A percentile compares a stretch with the other conserved stretches of the same genome.
Conservation (phyloP, 768 basidiomycete genomes). For the Lepiota venenata region DNA sequence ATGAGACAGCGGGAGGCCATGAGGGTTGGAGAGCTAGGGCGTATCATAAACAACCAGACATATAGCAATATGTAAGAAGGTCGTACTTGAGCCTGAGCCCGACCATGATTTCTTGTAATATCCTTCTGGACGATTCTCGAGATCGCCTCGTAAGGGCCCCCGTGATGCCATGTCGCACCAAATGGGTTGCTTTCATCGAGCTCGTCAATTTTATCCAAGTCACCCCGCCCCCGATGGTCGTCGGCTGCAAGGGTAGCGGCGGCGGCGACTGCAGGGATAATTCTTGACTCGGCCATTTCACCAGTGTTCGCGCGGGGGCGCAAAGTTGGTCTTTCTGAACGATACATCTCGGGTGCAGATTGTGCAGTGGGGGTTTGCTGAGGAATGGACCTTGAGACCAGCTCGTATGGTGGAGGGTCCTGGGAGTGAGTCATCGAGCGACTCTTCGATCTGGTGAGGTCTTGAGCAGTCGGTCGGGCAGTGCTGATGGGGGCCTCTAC, state of each 20-base stretch:
- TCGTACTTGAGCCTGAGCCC: not conserved
- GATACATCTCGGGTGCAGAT: slow-evolving; percentile 6
- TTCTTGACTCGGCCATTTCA: slow-evolving; percentile 17
- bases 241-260: slow-evolving; percentile 14
- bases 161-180: slow-evolving; percentile 62
- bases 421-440: not conserved
- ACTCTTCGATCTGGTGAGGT: not conserved
- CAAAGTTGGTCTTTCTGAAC: slow-evolving; percentile 17
- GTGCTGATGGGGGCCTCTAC: not conserved
- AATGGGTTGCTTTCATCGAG: slow-evolving; percentile 74
- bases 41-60: not conserved
- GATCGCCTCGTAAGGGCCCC: slow-evolving; percentile 72
- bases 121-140: slow-evolving; percentile 27
- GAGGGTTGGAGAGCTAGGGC: not conserved
- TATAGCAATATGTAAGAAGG: not conserved
- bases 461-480: not conserved
- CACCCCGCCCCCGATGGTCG: slow-evolving; percentile 17
- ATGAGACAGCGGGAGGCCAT: not conserved
- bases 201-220: slow-evolving; percentile 73
- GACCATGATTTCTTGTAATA: slow-evolving; percentile 8
- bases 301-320: slow-evolving; percentile 22
- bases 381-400: not conserved
- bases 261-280: slow-evolving; percentile 6
- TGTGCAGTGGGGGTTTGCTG: not conserved
- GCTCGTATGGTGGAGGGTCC: not conserved